Evolutionary conservation across 768 basidiomycete species (phyloP).

Genomic region (Lanmaoa pseudosensibilis): DNA sequence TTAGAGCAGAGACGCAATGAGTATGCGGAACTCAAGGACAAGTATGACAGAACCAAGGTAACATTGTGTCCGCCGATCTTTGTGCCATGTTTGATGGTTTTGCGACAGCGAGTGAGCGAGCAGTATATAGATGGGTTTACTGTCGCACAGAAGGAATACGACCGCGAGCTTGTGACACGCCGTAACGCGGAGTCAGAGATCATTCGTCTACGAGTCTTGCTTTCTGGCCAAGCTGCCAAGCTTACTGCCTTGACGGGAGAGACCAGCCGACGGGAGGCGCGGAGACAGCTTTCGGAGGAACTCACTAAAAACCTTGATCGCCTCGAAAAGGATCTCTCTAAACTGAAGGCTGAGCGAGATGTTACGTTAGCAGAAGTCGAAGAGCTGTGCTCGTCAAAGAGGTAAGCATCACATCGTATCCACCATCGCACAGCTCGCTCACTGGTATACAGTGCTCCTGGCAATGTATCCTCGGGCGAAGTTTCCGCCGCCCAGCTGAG

Average conservation of each 20-base stretch:
- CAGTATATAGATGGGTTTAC: slow-evolving; percentile 90
- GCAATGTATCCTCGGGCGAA: slow-evolving; percentile 30
- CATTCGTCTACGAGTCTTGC: slow-evolving; percentile 74
- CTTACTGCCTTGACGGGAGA: slow-evolving; percentile 86
- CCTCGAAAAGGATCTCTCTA: slow-evolving; percentile 84
- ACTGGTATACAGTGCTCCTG: slow-evolving; percentile 25
- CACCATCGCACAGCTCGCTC: slow-evolving; percentile 22
- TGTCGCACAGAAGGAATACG: slow-evolving; percentile 93
- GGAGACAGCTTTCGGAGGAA: slow-evolving; percentile 78
- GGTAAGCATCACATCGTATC: slow-evolving; percentile 43
- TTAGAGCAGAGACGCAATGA: slow-evolving; percentile 66
- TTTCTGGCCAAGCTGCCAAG: slow-evolving; percentile 87
- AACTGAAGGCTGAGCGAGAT: slow-evolving; percentile 86
- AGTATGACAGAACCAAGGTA: slow-evolving; percentile 88
- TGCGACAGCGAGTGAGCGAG: slow-evolving; percentile 76
- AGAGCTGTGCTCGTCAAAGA: slow-evolving; percentile 74
- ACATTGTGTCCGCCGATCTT: slow-evolving; percentile 22
- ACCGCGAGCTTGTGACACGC: slow-evolving; percentile 82
- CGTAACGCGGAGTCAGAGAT: slow-evolving; percentile 94
- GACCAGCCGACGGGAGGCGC: slow-evolving; percentile 70
- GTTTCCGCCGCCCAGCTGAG: slow-evolving; percentile 47
- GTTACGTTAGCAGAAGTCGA: slow-evolving; percentile 92
- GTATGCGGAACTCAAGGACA: slow-evolving; percentile 62
- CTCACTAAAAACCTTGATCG: slow-evolving; percentile 71
- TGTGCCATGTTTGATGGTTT: neutral